A percentile compares a stretch with the other conserved stretches of the same genome.
Conservation (phyloP, 1,284 basidiomycete species). For the Malassezia restricta region DNA sequence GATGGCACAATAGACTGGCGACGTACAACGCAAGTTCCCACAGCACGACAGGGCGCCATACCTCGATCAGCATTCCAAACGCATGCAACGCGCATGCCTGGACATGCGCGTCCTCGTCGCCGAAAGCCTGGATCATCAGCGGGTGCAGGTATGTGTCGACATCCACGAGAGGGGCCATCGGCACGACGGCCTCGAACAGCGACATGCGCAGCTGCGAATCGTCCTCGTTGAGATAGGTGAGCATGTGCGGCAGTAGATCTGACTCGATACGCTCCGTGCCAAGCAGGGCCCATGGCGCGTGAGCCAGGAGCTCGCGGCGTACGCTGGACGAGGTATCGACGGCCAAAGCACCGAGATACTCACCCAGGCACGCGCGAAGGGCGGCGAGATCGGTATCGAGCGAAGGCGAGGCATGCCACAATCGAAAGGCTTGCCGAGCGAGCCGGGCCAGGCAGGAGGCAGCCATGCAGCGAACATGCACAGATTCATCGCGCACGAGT, state of each 20-base stretch:
- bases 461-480: slow-evolving; percentile 77
- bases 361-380: slow-evolving; percentile 72
- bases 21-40: slow-evolving; percentile 84
- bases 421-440: slow-evolving; percentile 68
- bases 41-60: slow-evolving; percentile 80
- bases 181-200: slow-evolving; percentile 90
- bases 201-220: slow-evolving; percentile 73
- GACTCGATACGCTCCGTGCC: slow-evolving; percentile 87
- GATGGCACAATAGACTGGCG: slow-evolving; percentile 82
- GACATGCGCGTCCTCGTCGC: slow-evolving; percentile 86
- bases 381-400: slow-evolving; percentile 55
- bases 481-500: slow-evolving; percentile 67
- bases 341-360: slow-evolving; percentile 64
- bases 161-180: slow-evolving; percentile 56
- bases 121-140: slow-evolving; percentile 70
- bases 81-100: slow-evolving; percentile 74
- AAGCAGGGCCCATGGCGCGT: slow-evolving; percentile 78
- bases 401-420: slow-evolving; percentile 66
- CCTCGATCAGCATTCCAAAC: slow-evolving; percentile 67
- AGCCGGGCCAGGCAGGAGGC: slow-evolving; percentile 74
- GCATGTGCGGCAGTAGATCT: slow-evolving; percentile 88
- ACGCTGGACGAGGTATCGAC: slow-evolving; percentile 52
- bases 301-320: slow-evolving; percentile 54
- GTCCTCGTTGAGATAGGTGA: slow-evolving; percentile 95
- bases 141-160: slow-evolving; percentile 60